Evolutionary conservation across 495 filamentous ascomycete genomes (phyloP), one percentile per base, ranked within the genome.

Genomic region (Penicillium odoratum): DNA sequence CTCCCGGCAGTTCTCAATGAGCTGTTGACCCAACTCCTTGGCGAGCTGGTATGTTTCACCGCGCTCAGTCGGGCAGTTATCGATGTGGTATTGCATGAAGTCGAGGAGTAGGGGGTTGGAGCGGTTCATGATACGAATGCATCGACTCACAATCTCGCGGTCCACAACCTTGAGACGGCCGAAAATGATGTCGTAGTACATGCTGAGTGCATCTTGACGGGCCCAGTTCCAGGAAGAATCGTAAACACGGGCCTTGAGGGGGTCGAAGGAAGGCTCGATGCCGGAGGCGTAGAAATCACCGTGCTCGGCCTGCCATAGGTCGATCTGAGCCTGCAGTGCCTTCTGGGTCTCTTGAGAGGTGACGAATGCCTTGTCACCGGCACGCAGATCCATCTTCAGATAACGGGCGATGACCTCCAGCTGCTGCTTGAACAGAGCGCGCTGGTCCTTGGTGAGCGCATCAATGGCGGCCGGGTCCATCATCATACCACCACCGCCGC

Each of bases 141-240:
- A 98, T 66, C 90, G 92, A 71, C 92, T 96, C 64, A 99, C 94
- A 69, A 97, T 99, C 73, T 99, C 94, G 50, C 94, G 89, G 65
- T 99, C 94, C 11, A 99, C 90, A 25, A 87, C 90, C 77, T 90
- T 85, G 25, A 99, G 83, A 47, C 95, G 85, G 45, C 94, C 94
- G 62, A 99, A 99, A 66, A 99, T 97, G 64, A 99, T 96, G 69
- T 99, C 95, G 74, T 92, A 99, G 78, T 92, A 99, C 94, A 99
- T 99, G 78, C 85, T 91, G 40, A 98, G 81, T 38, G 93, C 94
- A 74, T 99, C 94, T 68, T 98, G 95, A 51, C 94, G 89, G 33
- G 91, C 94, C 94, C 94, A 99, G 71, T 99, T 99, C 94, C 94
- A 99, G 1, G 91, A 94, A 0, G 94, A 98, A 71, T 99, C 94